A percentile compares a stretch with the other conserved stretches of the same genome.
phyloP scores from a whole-genome alignment of 2,329 filamentous ascomycete species.

The Curvularia verruculosa region DNA sequence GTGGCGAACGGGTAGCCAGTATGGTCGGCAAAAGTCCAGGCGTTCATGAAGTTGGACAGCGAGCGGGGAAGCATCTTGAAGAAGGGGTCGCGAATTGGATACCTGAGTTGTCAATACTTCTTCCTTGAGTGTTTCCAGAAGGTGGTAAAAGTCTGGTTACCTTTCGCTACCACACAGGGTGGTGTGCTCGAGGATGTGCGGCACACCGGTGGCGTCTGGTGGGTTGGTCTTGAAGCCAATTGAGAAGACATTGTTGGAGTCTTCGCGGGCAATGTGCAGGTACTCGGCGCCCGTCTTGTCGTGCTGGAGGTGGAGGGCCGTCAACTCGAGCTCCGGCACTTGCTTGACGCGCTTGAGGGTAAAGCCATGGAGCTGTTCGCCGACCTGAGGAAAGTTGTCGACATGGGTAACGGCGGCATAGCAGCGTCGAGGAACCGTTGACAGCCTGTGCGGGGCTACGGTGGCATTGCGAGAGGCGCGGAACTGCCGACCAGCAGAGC shows the following conservation, averaged over 20 bases:
- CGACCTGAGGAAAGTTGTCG: conserved; percentile 75
- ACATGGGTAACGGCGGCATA: conserved; percentile 76
- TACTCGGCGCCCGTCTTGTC: conserved; percentile 97
- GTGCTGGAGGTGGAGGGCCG: conserved; percentile 86
- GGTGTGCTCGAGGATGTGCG: conserved; percentile 97
- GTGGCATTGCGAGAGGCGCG: conserved; percentile 21
- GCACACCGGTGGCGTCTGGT: conserved; percentile 92
- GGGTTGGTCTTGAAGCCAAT: conserved; percentile 99
- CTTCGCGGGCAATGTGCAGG: conserved; percentile 90
- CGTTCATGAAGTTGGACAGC: conserved; percentile 99
- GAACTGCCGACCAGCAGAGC: conserved; percentile 42
- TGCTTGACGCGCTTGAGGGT: conserved; percentile 87
- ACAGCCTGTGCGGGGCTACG: conserved; percentile 19
- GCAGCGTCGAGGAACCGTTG: conserved; percentile 27
- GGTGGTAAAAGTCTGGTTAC: conserved; percentile 53
- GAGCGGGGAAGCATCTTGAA: conserved; percentile 99
- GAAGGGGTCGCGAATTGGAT: conserved; percentile 97
- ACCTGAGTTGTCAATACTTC: conserved; percentile 58
- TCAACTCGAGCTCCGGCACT: conserved; percentile 91
- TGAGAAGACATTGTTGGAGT: conserved; percentile 99
- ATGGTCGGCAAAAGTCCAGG: conserved; percentile 94
- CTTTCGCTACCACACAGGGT: conserved; percentile 95
- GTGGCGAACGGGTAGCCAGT: conserved; percentile 98
- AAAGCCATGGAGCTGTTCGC: conserved; percentile 91
- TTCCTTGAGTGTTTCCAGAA: too few relatives aligned